Evolutionary conservation across 805 yeast genomes (phyloP), one percentile per base, ranked within the genome.

Genomic region (Scheffersomyces lignosus): DNA sequence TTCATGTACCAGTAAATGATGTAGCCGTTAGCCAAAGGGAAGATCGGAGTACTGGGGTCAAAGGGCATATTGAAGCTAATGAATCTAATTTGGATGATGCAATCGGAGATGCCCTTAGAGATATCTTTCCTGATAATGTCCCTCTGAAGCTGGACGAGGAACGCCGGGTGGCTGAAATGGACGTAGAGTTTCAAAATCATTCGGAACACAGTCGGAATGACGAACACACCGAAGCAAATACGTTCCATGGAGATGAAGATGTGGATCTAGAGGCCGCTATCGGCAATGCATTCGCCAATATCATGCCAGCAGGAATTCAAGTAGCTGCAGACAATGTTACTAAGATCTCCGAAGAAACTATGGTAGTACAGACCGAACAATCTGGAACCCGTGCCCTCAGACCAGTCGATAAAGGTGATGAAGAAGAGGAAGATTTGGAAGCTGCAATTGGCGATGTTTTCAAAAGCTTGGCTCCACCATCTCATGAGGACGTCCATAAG

Each of bases 221-320:
- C n/a, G n/a, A n/a, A n/a, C n/a, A n/a, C n/a, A n/a, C n/a, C n/a
- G n/a, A n/a, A n/a, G n/a, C n/a, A n/a, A n/a, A n/a, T n/a, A n/a
- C n/a, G n/a, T n/a, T 18, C 5, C 18, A 34, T 12, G 18, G 16
- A 5, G 20, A 28, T 22, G 38, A 17, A 15, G 37, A 34, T 15
- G 29, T 5, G 10, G 31, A 34, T 10, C 38, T 48, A 15, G 49
- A 51, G 33, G 41, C 37, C 18, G 56, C 52, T 27, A 52, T 52
- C 26, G 56, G 55, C 31, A 52, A 48, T 28, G 57, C 54, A 5
- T 47, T 53, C 26, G 41, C 26, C 48, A 44, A 30, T 43, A 42
- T 31, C 41, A n/a, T n/a, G n/a, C n/a, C n/a, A n/a, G n/a, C n/a
- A n/a, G n/a, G n/a, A n/a, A 42, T 7, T 40, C 43, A 25, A 27